Conservation (phyloP, 768 basidiomycete species). For the Thelephora aurantiotincta region DNA sequence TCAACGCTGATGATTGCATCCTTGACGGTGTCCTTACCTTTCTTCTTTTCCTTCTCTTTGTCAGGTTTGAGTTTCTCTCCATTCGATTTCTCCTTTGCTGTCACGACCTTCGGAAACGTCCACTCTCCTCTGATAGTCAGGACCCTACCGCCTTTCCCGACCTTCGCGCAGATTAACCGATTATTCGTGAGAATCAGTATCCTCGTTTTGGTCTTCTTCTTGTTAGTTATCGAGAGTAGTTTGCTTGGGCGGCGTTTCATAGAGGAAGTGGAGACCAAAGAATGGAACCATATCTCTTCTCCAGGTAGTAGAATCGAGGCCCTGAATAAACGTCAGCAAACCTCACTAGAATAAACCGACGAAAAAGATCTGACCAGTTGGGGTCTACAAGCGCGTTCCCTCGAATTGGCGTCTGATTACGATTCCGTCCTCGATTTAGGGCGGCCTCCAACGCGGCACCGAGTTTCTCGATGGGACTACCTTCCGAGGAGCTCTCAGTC, state of each 20-base stretch:
- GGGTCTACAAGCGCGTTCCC: conserved; percentile 25
- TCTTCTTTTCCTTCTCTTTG: conserved; percentile 24
- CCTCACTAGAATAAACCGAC: not conserved
- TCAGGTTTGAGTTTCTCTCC: conserved; percentile 1
- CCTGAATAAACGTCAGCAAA: conserved; percentile 11
- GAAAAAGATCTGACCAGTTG: conserved; percentile 27
- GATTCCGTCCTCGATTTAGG: conserved; percentile 35
- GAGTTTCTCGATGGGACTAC: conserved; percentile 27
- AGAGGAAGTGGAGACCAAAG: conserved; percentile 38
- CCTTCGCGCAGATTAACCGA: conserved; percentile 44
- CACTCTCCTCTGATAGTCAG: conserved; percentile 7
- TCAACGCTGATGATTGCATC: conserved; percentile 30
- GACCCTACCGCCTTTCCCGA: conserved; percentile 21
- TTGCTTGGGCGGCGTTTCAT: conserved; percentile 43
- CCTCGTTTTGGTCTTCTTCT: conserved; percentile 35
- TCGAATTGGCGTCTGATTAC: conserved; percentile 39
- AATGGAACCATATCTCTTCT: conserved; percentile 36
- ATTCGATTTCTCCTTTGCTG: not conserved
- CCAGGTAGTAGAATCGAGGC: conserved; percentile 25
- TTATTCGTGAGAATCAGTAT: conserved; percentile 43
- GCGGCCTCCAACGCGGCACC: conserved; percentile 20
- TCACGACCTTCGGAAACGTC: conserved; percentile 4
- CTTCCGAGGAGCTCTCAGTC: conserved; percentile 34
- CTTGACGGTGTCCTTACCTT: conserved; percentile 30
- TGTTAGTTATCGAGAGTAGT: conserved; percentile 35